A percentile compares a stretch with the other conserved stretches of the same genome.
phyloP scores from a whole-genome alignment of 345 rosid species.

The Brassica incana region DNA sequence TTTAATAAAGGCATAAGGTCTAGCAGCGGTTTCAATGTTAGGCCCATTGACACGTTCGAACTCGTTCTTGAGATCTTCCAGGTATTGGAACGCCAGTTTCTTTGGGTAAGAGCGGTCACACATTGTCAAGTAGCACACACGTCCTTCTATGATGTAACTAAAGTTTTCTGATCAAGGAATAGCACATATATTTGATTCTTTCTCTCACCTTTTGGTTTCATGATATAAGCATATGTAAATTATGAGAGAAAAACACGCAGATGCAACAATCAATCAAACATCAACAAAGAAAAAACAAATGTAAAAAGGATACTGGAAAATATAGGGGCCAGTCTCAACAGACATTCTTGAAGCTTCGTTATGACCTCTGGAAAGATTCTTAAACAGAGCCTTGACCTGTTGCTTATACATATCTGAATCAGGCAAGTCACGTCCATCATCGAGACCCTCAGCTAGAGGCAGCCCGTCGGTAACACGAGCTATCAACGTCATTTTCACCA shows the following conservation, averaged over 20 bases:
- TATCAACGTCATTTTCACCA: slow-evolving; percentile 99
- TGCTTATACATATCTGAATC: slow-evolving; percentile 95
- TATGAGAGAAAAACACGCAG: no score
- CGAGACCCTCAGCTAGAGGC: slow-evolving; percentile 93
- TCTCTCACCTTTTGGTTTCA: slow-evolving; percentile 22
- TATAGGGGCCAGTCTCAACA: slow-evolving; percentile 82
- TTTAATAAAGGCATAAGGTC: slow-evolving; percentile 97
- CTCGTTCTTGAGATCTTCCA: slow-evolving; percentile 96
- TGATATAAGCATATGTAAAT: background rate
- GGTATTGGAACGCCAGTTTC: slow-evolving; percentile 94
- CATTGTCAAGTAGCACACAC: slow-evolving; percentile 95
- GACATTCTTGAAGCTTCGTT: slow-evolving; percentile 97
- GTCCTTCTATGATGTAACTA: slow-evolving; percentile 96
- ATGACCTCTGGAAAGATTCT: slow-evolving; percentile 88
- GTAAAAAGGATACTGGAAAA: slow-evolving; percentile 85
- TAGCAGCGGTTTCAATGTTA: slow-evolving; percentile 93
- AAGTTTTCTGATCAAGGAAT: slow-evolving; percentile 55
- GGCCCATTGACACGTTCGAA: slow-evolving; percentile 92
- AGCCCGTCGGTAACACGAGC: slow-evolving; percentile 99
- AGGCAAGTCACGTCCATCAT: slow-evolving; percentile 87
- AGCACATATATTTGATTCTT: background rate
- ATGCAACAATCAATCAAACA: no score
- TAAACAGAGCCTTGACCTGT: slow-evolving; percentile 92
- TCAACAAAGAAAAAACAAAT: no score
- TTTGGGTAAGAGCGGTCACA: slow-evolving; percentile 97